Evolutionary conservation across 2,329 filamentous ascomycete species (phyloP).

Genomic region (Phyllosticta citribraziliensis): DNA sequence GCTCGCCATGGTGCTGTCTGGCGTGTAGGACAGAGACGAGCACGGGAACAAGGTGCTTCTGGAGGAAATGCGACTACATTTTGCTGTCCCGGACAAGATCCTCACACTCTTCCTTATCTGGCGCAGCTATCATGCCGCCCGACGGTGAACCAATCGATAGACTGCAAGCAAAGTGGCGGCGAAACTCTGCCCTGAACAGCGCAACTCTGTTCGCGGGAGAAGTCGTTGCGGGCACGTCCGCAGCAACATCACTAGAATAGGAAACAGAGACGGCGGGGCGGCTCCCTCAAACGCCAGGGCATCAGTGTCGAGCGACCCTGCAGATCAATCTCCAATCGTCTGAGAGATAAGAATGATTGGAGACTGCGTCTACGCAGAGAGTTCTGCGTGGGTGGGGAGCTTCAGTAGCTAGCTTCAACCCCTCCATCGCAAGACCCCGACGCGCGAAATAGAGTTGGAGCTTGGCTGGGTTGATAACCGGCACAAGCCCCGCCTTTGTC

Average conservation of each 20-base stretch:
- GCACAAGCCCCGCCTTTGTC: background rate
- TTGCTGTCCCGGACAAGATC: background rate
- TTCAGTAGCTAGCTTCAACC: slow-evolving; percentile 14
- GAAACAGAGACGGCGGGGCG: background rate
- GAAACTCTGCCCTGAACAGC: background rate
- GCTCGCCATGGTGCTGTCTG: background rate
- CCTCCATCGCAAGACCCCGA: background rate
- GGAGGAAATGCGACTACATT: background rate
- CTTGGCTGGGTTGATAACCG: background rate
- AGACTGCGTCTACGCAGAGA: background rate
- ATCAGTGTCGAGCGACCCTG: background rate
- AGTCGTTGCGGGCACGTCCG: background rate
- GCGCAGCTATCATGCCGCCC: background rate
- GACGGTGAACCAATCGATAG: background rate
- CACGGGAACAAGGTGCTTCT: background rate
- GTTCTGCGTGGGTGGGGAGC: background rate
- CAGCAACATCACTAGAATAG: background rate
- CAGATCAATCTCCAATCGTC: background rate
- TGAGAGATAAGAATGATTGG: background rate
- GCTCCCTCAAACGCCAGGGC: background rate
- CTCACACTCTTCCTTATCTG: background rate
- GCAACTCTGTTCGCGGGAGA: background rate
- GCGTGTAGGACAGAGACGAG: background rate
- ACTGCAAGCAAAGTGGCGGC: background rate
- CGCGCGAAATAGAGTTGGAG: background rate